These are phyloP conservation scores for Penicillium sp. DNA, from an alignment of 2,329 filamentous ascomycete genomes.

Conservation along the genomic window DNA sequence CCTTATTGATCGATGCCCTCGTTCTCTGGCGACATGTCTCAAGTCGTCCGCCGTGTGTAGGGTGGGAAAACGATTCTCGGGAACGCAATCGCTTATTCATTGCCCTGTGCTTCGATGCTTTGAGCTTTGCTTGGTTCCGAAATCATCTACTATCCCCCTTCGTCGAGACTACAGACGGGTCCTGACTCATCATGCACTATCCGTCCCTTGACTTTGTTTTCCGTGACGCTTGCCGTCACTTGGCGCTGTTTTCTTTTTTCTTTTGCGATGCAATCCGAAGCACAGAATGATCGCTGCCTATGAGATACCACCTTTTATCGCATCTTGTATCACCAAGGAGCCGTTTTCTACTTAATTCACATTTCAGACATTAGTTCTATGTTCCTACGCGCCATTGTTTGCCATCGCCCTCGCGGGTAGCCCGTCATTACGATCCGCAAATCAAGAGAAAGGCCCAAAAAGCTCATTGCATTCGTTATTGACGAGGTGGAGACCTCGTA, in stretches of 20 bases:
- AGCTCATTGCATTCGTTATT: neutral
- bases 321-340: constrained; percentile 24
- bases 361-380: constrained; percentile 1
- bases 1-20: too few relatives aligned
- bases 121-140: too few relatives aligned
- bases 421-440: neutral
- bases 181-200: too few relatives aligned
- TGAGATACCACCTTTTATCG: constrained; percentile 27
- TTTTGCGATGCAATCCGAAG: constrained; percentile 20
- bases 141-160: too few relatives aligned
- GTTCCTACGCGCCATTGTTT: neutral
- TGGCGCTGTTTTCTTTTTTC: constrained; percentile 17
- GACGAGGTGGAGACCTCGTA: neutral
- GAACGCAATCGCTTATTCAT: too few relatives aligned
- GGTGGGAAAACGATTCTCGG: too few relatives aligned
- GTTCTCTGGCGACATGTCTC: too few relatives aligned
- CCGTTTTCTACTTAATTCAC: constrained; percentile 20
- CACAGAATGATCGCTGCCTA: constrained; percentile 17
- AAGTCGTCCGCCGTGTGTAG: too few relatives aligned
- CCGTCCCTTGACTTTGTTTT: constrained; percentile 9
- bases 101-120: too few relatives aligned
- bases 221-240: constrained; percentile 6
- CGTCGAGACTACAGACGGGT: too few relatives aligned
- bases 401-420: neutral
- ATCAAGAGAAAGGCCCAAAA: neutral